Evolutionary conservation across 257 asterid species (phyloP).

Genomic region (Paraleonurus japonicus): DNA sequence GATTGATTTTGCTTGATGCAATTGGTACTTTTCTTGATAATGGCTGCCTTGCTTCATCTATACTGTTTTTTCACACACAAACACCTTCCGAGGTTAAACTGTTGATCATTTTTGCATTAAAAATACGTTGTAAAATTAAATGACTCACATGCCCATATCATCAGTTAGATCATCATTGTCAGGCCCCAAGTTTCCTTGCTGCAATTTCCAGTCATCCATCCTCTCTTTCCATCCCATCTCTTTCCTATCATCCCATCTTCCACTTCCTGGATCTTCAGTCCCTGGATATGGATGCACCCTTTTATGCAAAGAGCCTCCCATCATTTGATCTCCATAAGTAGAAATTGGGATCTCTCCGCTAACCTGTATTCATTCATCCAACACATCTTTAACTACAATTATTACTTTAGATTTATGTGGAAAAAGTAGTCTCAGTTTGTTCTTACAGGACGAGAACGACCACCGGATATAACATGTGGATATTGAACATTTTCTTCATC

Average conservation of each 20-base stretch:
- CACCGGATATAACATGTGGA: slow-evolving; percentile 81
- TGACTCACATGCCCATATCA: slow-evolving; percentile 73
- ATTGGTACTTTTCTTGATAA: slow-evolving; percentile 90
- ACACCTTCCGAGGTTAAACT: not conserved
- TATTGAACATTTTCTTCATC: slow-evolving; percentile 71
- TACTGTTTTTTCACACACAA: slow-evolving; percentile 42
- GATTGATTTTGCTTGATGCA: slow-evolving; percentile 91
- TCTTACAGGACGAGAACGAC: slow-evolving; percentile 70
- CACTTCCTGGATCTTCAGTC: slow-evolving; percentile 74
- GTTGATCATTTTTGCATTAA: not conserved
- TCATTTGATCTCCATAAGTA: slow-evolving; percentile 67
- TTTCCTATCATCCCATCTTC: slow-evolving; percentile 81
- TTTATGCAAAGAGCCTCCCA: slow-evolving; percentile 70
- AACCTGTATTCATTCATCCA: slow-evolving; percentile 41
- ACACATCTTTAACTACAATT: not conserved
- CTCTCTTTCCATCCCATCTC: slow-evolving; percentile 91
- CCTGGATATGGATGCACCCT: slow-evolving; percentile 79
- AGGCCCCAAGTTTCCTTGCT: slow-evolving; percentile 71
- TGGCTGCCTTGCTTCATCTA: slow-evolving; percentile 96
- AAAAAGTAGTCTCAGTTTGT: not conserved
- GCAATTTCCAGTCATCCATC: slow-evolving; percentile 96
- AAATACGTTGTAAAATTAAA: not conserved
- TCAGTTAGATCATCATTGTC: slow-evolving; percentile 72
- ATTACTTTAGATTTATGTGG: not conserved
- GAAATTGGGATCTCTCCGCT: slow-evolving; percentile 80